A percentile compares a stretch with the other conserved stretches of the same genome.
phyloP scores from a whole-genome alignment of 192 early-diverging fungal genomes.

The Podila minutissima region DNA sequence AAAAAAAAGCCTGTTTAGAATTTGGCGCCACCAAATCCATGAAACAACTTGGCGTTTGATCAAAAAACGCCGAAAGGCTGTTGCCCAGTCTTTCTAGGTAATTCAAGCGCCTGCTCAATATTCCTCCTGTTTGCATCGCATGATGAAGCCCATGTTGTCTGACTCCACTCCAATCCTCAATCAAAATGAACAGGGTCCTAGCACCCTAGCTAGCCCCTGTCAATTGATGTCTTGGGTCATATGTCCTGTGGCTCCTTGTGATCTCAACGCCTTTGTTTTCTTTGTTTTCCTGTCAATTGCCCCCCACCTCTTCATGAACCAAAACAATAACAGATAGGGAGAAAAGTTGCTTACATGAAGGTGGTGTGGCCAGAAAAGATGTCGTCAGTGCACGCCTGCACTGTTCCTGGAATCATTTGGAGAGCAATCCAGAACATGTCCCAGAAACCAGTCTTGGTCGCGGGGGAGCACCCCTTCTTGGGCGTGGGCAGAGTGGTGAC shows the following conservation, averaged over 20 bases:
- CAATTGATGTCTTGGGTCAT: no score
- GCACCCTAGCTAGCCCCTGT: no score
- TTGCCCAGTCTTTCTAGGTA: no score
- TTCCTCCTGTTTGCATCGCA: no score
- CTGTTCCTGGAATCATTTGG: conserved; percentile 48
- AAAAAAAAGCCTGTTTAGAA: background rate
- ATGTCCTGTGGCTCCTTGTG: no score
- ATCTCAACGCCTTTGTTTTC: no score
- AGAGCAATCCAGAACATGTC: conserved; percentile 45
- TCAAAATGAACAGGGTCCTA: no score
- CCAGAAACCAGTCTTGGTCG: conserved; percentile 17
- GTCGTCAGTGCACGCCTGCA: conserved; percentile 54
- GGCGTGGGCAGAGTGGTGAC: conserved; percentile 55
- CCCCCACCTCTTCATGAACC: background rate
- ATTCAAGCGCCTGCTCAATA: no score
- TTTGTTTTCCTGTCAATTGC: background rate
- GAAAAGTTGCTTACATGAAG: conserved; percentile 42
- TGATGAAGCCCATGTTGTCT: no score
- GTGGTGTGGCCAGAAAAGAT: conserved; percentile 56
- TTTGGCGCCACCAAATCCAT: background rate
- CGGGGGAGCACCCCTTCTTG: conserved; percentile 32
- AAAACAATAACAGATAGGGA: background rate
- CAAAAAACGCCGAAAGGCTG: no score
- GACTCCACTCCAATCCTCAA: no score
- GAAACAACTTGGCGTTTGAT: background rate